Evolutionary conservation across 495 filamentous ascomycete species (phyloP).

Genomic region (Cetradonia linearis): DNA sequence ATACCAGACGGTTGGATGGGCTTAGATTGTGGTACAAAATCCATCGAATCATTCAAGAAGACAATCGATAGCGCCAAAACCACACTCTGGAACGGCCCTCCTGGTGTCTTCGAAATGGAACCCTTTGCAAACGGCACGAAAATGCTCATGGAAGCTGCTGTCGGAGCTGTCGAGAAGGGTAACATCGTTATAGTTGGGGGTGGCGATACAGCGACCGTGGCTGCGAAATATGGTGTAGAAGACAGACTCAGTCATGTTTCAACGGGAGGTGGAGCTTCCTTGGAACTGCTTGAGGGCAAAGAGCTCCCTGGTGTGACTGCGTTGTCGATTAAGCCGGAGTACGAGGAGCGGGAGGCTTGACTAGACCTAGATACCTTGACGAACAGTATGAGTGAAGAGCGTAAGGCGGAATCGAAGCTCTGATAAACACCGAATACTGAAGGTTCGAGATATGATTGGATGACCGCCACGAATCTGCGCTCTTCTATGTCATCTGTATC

Average conservation of each 20-base stretch:
- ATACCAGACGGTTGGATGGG: conserved; percentile 98
- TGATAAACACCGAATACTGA: conserved; percentile 7
- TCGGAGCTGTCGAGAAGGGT: conserved; percentile 64
- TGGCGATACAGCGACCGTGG: conserved; percentile 95
- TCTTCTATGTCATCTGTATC: conserved; percentile 23
- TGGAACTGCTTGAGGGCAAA: conserved; percentile 97
- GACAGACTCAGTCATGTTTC: conserved; percentile 96
- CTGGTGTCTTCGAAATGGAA: conserved; percentile 95
- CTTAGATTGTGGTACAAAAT: conserved; percentile 85
- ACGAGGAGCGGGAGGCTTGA: conserved; percentile 27
- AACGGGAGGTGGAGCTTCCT: conserved; percentile 88
- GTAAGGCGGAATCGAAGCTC: conserved; percentile 10
- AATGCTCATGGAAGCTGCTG: conserved; percentile 75
- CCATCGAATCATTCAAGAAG: conserved; percentile 70
- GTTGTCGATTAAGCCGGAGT: conserved; percentile 76
- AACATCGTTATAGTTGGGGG: conserved; percentile 97
- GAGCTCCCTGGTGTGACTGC: conserved; percentile 87
- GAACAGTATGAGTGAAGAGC: conserved; percentile 14
- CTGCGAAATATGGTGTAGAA: conserved; percentile 92
- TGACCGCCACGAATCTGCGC: background rate
- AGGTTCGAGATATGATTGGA: background rate
- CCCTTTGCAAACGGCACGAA: conserved; percentile 87
- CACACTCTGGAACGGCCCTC: conserved; percentile 97
- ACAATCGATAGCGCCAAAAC: conserved; percentile 84
- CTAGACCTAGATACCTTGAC: conserved; percentile 9